Base-by-base conservation (phyloP, 345 rosid species). In the Rhizophora mangle region DNA sequence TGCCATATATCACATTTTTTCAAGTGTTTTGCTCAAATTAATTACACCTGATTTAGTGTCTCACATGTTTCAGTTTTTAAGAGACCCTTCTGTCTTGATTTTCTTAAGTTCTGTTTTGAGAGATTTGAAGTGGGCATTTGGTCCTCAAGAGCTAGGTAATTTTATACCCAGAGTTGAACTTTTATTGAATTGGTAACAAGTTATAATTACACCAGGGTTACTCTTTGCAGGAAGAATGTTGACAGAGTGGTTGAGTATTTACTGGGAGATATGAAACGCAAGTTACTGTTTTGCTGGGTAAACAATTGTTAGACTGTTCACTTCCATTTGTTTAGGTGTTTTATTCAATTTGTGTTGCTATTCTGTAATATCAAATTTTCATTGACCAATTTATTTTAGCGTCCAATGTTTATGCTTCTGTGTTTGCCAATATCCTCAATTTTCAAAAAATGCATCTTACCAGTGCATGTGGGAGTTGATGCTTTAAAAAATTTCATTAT, bases 261-360 rank as follows among this genome's bases (percentile, higher is more conserved):
- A 78, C 74, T 95, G 75, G 93, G 92, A 51, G 92, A 91, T 78
- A 70, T 89, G 90, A 92, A 80, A 88, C 74, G 62, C 43, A 86
- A 82, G 79, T 70, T 92, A 74, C 77, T 94, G 51, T 92, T 95
- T 82, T 88, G 89, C 76, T 95, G 96, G 99, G 98, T 94, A 80
- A 61, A 82, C 63, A 37, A 37, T 68, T 19, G 29, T 27, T 21
- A 22, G 21, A 30, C 29, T 10, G 5, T 2, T 21, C 66, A 6
- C 19, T 47, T 24, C 39, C 31, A 5, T 49, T 64, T 64, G 8
- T 37, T 8, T 18, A 34, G 54, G 39, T 24, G 34, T 57, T 59
- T 39, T 24, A 16, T 20, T 43, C 21, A 37, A 6, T 27, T 5
- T 54, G n/a, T 34, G 32, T 9, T 53, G 47, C 58, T 13, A 72